Conservation (phyloP, 1,284 basidiomycete species). For the Neotropicomus parvogracilis region DNA sequence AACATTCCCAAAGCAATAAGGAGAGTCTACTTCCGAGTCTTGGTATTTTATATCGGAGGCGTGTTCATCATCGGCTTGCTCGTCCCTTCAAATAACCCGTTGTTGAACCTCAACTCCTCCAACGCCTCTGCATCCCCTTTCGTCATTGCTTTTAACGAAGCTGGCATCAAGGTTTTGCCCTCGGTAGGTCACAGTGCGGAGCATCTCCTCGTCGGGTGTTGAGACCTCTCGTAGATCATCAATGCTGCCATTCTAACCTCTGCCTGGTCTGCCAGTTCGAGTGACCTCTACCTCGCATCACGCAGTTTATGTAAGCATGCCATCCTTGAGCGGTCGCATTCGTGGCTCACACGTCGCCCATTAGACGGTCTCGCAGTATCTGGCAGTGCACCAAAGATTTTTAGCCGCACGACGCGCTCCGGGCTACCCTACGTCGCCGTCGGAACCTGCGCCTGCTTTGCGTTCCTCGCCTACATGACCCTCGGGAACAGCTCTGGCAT, state of each 20-base stretch:
- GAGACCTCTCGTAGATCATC: conserved; percentile 39
- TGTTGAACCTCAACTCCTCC: conserved; percentile 35
- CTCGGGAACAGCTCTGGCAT: conserved; percentile 46
- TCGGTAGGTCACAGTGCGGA: conserved; percentile 31
- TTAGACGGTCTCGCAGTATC: conserved; percentile 56
- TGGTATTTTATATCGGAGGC: conserved; percentile 50
- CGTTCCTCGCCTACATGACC: conserved; percentile 52
- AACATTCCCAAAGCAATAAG: conserved; percentile 45
- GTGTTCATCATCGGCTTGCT: conserved; percentile 50
- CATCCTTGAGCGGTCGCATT: neutral
- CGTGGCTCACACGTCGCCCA: neutral
- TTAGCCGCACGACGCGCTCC: conserved; percentile 47
- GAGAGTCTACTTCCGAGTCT: conserved; percentile 52
- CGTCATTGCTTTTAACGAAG: conserved; percentile 48
- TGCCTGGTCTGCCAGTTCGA: conserved; percentile 51
- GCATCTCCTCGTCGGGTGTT: neutral
- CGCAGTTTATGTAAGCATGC: conserved; percentile 23
- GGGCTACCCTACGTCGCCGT: conserved; percentile 63
- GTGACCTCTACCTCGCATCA: conserved; percentile 28
- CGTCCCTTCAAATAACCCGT: conserved; percentile 45
- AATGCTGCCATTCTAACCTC: conserved; percentile 64
- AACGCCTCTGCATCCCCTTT: conserved; percentile 47
- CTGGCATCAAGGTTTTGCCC: conserved; percentile 52
- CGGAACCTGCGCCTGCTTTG: conserved; percentile 47
- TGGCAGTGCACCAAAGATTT: conserved; percentile 58